Evolutionary conservation across 305 asterid genomes (phyloP), one percentile per base, ranked within the genome.

Genomic region (Rubia tinctorum): DNA sequence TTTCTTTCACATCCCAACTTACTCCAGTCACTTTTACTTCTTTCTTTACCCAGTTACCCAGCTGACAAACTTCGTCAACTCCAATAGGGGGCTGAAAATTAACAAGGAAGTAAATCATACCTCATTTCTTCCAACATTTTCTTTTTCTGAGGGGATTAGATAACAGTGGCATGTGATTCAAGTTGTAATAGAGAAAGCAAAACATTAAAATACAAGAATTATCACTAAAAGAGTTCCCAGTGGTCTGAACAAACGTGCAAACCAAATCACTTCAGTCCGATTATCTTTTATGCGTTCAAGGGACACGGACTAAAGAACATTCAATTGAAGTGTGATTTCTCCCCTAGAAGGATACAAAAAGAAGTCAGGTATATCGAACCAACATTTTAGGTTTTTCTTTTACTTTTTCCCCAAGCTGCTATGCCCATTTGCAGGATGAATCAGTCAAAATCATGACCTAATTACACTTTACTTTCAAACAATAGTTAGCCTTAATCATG

Each of bases 1-100:
- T 42, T 77, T 87, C 80, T 80, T 90, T 91, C 71, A 89, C 88
- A 27, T 94, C 99, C 99, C 99, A 94, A 90, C 97, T 94, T 44
- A 65, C 73, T 76, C 99, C 99, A 7, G 84, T 73, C 73, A 83
- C 95, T 77, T 89, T 88, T 5, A 94, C 75, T 49, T 86, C 95
- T 73, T 74, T 77, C 73, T 71, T 84, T 68, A 81, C 87, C 98
- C 98, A 91, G 60, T 73, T 78, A 15, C 98, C 99, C 75, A 94
- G 64, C 78, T 90, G 98, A 59, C 85, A 78, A 79, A 84, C 89
- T 47, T 91, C 86, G 8, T 80, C 95, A 20, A 53, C 74, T 34
- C 91, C 86, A 43, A 82, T 27, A 6, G 99, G 99, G 56, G 99
- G 98, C 99, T 94, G 88, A 49, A 78, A 83, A 67, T 10, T 14